Evolutionary conservation across 129 eudicot species (phyloP).

Genomic region (Artemisia argyi): DNA sequence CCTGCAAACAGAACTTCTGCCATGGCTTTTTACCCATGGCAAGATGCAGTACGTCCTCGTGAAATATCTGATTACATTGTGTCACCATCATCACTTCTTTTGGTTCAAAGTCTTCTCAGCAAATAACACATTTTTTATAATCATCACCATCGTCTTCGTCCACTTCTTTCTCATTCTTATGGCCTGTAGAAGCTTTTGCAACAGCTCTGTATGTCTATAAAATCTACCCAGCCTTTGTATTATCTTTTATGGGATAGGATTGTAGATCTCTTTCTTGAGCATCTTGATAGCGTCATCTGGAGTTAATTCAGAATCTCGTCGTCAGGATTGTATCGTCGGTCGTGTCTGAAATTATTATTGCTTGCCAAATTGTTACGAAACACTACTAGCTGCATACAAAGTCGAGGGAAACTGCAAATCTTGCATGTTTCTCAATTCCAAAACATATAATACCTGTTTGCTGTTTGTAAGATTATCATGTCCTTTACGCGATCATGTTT

Average conservation of each 20-base stretch:
- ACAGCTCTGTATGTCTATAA: slow-evolving; percentile 29
- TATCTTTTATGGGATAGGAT: slow-evolving; percentile 46
- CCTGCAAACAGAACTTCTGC: slow-evolving; percentile 73
- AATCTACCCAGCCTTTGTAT: slow-evolving; percentile 37
- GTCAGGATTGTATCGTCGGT: neutral
- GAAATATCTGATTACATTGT: slow-evolving; percentile 80
- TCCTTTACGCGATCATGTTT: no score
- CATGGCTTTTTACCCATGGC: slow-evolving; percentile 76
- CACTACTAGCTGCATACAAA: slow-evolving; percentile 28
- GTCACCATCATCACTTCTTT: slow-evolving; percentile 56
- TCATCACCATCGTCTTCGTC: slow-evolving; percentile 37
- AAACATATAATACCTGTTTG: no score
- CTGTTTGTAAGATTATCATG: no score
- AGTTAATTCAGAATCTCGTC: slow-evolving; percentile 25
- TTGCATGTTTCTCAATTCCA: neutral
- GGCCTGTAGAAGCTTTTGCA: slow-evolving; percentile 4
- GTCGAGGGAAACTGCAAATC: slow-evolving; percentile 25
- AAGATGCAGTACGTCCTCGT: slow-evolving; percentile 80
- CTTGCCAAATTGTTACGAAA: slow-evolving; percentile 22
- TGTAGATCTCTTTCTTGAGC: slow-evolving; percentile 67
- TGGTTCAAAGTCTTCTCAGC: slow-evolving; percentile 68
- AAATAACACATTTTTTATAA: slow-evolving; percentile 63
- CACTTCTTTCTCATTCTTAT: neutral
- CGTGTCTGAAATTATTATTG: slow-evolving; percentile 15
- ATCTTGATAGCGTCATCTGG: slow-evolving; percentile 27